Conservation (phyloP, 2,329 filamentous ascomycete genomes). For the Alternaria brassicicola region DNA sequence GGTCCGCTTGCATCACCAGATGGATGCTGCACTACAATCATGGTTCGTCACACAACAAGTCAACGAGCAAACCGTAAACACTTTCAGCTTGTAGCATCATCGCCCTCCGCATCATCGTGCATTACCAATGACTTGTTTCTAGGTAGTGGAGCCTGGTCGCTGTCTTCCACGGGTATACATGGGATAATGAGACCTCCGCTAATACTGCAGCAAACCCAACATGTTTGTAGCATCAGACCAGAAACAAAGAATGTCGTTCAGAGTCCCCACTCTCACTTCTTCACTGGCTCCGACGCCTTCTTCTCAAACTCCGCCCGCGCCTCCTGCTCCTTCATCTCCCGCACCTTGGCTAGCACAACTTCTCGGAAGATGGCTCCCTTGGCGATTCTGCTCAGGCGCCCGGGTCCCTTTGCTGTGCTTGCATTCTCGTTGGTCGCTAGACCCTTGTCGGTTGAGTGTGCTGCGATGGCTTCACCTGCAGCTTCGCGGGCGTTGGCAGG, state of each 20-base stretch:
- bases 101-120: not conserved
- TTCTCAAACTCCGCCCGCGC: slow-evolving; percentile 71
- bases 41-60: slow-evolving; percentile 1
- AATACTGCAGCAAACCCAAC: slow-evolving; percentile 30
- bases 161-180: slow-evolving; percentile 39
- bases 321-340: slow-evolving; percentile 88
- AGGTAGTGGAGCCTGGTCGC: slow-evolving; percentile 25
- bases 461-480: slow-evolving; percentile 53
- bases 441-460: slow-evolving; percentile 36
- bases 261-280: slow-evolving; percentile 26
- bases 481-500: slow-evolving; percentile 67
- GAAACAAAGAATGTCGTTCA: slow-evolving; percentile 6
- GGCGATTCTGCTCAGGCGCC: slow-evolving; percentile 63
- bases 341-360: slow-evolving; percentile 90
- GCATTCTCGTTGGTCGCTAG: slow-evolving; percentile 38
- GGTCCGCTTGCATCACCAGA: slow-evolving; percentile 10
- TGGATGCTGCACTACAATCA: not conserved
- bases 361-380: slow-evolving; percentile 86
- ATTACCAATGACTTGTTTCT: slow-evolving; percentile 18
- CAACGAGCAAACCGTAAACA: not conserved
- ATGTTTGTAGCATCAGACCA: slow-evolving; percentile 18
- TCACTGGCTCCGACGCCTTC: slow-evolving; percentile 53
- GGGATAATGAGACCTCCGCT: slow-evolving; percentile 28
- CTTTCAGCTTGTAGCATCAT: not conserved
- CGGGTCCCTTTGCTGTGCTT: slow-evolving; percentile 49